Conservation (phyloP, 78 protist species). For the Dictyostelium capitatum region DNA sequence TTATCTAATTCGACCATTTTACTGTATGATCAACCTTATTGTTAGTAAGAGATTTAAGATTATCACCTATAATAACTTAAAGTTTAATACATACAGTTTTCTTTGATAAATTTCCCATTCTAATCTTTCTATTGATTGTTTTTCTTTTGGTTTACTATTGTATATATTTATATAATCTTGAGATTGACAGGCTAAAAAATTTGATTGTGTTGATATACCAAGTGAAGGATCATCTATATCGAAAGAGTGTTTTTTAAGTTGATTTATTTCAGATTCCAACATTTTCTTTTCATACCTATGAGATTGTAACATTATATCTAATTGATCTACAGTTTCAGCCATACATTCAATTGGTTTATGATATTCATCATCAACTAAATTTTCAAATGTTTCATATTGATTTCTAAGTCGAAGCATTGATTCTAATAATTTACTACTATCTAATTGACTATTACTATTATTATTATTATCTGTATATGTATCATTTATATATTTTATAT, state of each 20-base stretch:
- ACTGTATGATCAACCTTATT: neutral
- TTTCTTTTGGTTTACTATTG: neutral
- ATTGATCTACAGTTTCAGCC: neutral
- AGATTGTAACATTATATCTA: neutral
- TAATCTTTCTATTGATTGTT: slow-evolving; percentile 35
- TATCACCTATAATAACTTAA: no score
- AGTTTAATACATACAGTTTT: neutral
- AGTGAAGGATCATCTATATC: slow-evolving; percentile 29
- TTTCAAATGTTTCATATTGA: neutral
- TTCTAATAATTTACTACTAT: neutral
- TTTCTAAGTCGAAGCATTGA: slow-evolving; percentile 1
- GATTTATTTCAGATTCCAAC: slow-evolving; percentile 2
- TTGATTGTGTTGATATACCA: neutral
- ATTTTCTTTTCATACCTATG: slow-evolving; percentile 18
- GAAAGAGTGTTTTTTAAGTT: neutral
- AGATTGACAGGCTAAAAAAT: neutral
- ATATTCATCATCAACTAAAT: neutral
- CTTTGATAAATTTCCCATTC: slow-evolving; percentile 63
- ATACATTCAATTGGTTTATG: neutral
- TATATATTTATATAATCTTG: neutral
- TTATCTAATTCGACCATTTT: slow-evolving; percentile 23
- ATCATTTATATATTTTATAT: neutral
- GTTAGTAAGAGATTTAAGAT: neutral
- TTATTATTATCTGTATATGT: neutral
- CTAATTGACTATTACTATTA: neutral